phyloP scores from a whole-genome alignment of 352 stramenopile genomes.

The Phytopythium cucurbitacearum region DNA sequence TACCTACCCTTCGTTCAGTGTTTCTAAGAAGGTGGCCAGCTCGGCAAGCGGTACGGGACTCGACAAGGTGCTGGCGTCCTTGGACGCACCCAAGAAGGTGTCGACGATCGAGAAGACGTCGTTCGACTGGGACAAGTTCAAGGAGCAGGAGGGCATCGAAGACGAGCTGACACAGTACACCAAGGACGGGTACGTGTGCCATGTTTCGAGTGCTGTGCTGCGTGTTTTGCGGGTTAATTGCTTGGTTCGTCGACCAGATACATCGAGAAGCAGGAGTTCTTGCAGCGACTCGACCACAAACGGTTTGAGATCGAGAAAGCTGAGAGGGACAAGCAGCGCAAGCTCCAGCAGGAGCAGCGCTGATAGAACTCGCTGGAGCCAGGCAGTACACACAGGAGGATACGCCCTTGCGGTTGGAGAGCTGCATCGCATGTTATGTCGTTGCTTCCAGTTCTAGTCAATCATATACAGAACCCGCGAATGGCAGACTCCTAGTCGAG shows the following conservation, averaged over 20 bases:
- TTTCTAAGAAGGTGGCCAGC: conserved; percentile 11
- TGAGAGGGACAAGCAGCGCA: conserved; percentile 74
- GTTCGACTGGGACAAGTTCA: conserved; percentile 95
- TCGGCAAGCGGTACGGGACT: conserved; percentile 27
- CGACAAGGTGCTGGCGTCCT: conserved; percentile 81
- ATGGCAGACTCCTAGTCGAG: conserved; percentile 33
- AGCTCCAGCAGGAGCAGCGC: conserved; percentile 35
- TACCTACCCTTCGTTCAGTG: conserved; percentile 8
- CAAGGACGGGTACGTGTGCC: conserved; percentile 79
- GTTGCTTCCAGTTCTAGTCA: too few relatives aligned
- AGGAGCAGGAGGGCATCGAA: conserved; percentile 88
- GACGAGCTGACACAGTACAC: conserved; percentile 91
- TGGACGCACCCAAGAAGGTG: conserved; percentile 89
- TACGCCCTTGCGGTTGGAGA: background rate
- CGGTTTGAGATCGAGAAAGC: conserved; percentile 89
- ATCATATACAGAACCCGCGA: too few relatives aligned
- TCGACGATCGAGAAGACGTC: conserved; percentile 95
- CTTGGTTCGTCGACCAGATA: conserved; percentile 35
- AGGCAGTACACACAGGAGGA: background rate
- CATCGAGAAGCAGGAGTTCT: conserved; percentile 95
- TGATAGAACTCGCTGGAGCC: conserved; percentile 9
- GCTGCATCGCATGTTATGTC: background rate
- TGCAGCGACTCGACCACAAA: conserved; percentile 85
- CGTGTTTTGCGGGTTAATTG: background rate
- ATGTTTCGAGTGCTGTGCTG: background rate